phyloP scores from a whole-genome alignment of 306 rosid species.

The Cercis canadensis region DNA sequence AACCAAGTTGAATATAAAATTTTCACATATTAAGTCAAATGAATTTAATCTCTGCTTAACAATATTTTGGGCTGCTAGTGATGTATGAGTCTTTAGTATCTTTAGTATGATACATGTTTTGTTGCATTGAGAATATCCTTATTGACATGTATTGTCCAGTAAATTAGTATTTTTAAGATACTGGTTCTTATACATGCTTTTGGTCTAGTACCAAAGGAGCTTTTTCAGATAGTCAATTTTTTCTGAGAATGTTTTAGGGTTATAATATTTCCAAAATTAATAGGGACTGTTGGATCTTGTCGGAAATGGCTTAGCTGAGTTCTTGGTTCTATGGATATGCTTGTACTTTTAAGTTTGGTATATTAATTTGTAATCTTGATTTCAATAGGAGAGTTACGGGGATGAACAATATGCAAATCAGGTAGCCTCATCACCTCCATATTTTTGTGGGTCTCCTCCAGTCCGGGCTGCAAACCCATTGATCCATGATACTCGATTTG shows the following conservation, averaged over 20 bases:
- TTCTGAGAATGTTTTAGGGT: not conserved
- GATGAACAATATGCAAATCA: conserved; percentile 52
- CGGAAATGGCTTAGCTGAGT: not conserved
- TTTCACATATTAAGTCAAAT: not conserved
- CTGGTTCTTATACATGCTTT: not conserved
- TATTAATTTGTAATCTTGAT: conserved; percentile 23
- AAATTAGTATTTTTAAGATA: no score
- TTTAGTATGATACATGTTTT: not conserved
- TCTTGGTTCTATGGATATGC: not conserved
- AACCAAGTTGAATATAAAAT: not conserved
- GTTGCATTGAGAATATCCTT: no score
- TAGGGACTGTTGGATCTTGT: not conserved
- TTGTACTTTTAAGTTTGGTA: not conserved
- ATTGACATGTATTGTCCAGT: not conserved
- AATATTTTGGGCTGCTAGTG: not conserved
- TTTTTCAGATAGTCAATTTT: not conserved
- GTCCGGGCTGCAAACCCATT: conserved; percentile 80
- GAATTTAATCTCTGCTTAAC: not conserved
- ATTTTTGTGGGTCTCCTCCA: conserved; percentile 85
- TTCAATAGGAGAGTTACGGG: conserved; percentile 64
- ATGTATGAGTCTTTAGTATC: not conserved
- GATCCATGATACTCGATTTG: conserved; percentile 73
- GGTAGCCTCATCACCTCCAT: conserved; percentile 80
- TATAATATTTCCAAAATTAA: not conserved
- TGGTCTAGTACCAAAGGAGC: not conserved